These are phyloP conservation scores for Beauveria scarabaeidicola DNA, from an alignment of 2,329 filamentous ascomycete species.

Conservation along the genomic window DNA sequence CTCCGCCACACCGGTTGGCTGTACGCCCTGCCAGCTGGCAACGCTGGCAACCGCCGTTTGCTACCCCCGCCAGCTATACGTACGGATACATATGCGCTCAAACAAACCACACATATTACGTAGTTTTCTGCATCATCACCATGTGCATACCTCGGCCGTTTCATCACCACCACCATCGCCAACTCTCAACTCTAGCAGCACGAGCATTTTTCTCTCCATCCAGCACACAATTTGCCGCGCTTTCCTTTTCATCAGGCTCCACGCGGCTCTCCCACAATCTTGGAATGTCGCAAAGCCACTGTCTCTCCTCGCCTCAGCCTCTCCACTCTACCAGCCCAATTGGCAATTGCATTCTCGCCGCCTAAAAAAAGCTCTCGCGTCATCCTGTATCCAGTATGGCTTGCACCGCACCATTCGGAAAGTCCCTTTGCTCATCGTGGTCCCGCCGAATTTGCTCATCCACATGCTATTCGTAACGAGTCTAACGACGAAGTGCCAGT, in stretches of 20 bases:
- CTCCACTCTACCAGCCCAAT: neutral
- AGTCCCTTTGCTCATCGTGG: neutral
- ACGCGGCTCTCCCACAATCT: neutral
- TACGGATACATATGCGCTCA: neutral
- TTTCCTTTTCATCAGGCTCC: neutral
- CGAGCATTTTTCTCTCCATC: neutral
- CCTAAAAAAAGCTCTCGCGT: slow-evolving; percentile 6
- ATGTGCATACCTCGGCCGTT: neutral
- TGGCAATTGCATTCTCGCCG: neutral
- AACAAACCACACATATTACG: too few species aligned
- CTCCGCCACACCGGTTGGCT: neutral
- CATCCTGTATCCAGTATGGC: slow-evolving; percentile 1
- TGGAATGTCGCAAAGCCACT: slow-evolving; percentile 8
- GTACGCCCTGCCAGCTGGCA: slow-evolving; percentile 2
- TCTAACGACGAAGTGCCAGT: too few species aligned
- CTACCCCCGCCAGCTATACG: neutral
- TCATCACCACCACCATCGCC: neutral
- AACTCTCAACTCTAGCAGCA: neutral
- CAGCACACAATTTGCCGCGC: neutral
- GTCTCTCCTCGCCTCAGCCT: neutral
- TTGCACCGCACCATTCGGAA: neutral
- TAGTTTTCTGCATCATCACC: neutral
- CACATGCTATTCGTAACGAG: neutral
- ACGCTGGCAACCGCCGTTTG: neutral
- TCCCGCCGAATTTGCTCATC: neutral